Evolutionary conservation across 805 yeast species (phyloP).

Genomic region (Metschnikowia proteae): DNA sequence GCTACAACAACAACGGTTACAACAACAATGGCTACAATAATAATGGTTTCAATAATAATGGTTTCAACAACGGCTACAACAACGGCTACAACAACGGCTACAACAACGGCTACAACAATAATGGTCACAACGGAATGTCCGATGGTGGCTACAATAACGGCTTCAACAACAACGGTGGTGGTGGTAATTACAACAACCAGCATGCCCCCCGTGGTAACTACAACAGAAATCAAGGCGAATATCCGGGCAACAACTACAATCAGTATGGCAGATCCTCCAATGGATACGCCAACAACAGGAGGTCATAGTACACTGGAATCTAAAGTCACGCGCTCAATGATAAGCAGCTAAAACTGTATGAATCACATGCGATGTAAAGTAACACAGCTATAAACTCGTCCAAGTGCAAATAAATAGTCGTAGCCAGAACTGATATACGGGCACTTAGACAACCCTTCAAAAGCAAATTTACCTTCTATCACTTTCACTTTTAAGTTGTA

Average conservation of each 20-base stretch:
- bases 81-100: background rate
- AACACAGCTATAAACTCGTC: too few species aligned
- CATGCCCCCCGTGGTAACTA: background rate
- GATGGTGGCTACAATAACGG: slow-evolving; percentile 1
- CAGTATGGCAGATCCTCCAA: slow-evolving; percentile 1
- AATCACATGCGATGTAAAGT: background rate
- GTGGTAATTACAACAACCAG: slow-evolving; percentile 7
- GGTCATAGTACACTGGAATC: background rate
- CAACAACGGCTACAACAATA: background rate
- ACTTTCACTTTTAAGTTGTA: background rate
- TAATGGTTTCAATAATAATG: background rate
- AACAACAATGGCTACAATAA: background rate
- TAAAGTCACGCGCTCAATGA: background rate
- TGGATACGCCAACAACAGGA: slow-evolving; percentile 2
- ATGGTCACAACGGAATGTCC: background rate
- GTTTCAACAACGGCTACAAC: background rate
- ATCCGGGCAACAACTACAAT: slow-evolving; percentile 1
- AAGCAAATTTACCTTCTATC: background rate
- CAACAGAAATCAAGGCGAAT: slow-evolving; percentile 7
- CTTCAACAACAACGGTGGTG: background rate
- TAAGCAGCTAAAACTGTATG: background rate
- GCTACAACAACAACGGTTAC: slow-evolving; percentile 1
- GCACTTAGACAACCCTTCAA: background rate
- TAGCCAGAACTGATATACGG: too few species aligned
- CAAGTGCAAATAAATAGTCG: too few species aligned